phyloP scores from a whole-genome alignment of 2,329 filamentous ascomycete species.

The Aspergillus sp. region DNA sequence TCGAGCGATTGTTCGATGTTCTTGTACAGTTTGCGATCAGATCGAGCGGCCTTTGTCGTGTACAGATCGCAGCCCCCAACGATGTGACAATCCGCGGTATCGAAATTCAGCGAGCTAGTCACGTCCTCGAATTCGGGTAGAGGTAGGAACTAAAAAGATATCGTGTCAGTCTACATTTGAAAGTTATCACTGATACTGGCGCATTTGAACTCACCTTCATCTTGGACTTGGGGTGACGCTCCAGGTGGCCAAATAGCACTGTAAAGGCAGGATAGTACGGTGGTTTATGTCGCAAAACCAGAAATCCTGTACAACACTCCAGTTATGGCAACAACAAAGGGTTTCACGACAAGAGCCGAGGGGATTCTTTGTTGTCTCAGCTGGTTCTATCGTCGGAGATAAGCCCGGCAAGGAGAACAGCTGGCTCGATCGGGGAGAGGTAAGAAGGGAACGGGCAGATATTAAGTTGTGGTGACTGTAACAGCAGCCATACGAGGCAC shows the following conservation, averaged over 20 bases:
- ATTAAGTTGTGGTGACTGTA: conserved; percentile 8
- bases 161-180: neutral
- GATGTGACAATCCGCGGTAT: conserved; percentile 87
- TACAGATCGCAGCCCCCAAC: conserved; percentile 94
- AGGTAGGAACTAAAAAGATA: conserved; percentile 72
- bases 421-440: conserved; percentile 12
- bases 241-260: neutral
- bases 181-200: neutral
- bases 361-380: conserved; percentile 21
- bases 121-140: conserved; percentile 88
- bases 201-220: conserved; percentile 11
- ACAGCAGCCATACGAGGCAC: conserved; percentile 19
- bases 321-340: conserved; percentile 6
- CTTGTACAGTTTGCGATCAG: conserved; percentile 96
- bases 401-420: conserved; percentile 26
- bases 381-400: conserved; percentile 40
- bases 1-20: conserved; percentile 90
- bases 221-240: neutral
- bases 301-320: neutral
- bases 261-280: neutral
- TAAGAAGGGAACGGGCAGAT: conserved; percentile 10
- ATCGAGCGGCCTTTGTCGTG: conserved; percentile 92
- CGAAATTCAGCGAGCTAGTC: conserved; percentile 90
- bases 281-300: neutral
- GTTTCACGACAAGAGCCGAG: conserved; percentile 8